Base-by-base conservation (phyloP, 768 basidiomycete species). In the Suillus fuscotomentosus region DNA sequence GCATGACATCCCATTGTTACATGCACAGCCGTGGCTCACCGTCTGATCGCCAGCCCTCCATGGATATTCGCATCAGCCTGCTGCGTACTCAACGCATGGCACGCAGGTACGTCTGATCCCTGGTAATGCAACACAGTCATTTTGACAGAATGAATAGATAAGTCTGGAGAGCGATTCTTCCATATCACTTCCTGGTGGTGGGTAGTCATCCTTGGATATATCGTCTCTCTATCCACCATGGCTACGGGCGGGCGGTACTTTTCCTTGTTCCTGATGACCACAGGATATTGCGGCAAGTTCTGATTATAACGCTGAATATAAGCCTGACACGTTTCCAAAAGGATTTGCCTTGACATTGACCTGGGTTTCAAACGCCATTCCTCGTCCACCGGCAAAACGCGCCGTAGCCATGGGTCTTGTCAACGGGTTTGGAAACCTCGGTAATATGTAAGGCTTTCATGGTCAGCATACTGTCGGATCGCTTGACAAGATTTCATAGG, bases 151-250 rank as follows among this genome's bases (percentile, higher is more conserved):
- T 22, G 10, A 53, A 22, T 47, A 83, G 88, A 88, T 65, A 78
- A 77, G 64, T 84, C 85, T 13, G 88, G 88, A 6, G 88, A 89
- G 70, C 82, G 88, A 20, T 89, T 83, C 75, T 87, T 87, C 77
- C 88, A 89, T 68, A 78, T 87, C 39, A 71, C 80, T 1, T 75
- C 68, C 3, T 83, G 80, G 76, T 86, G 84, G 84, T 87, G 86
- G 86, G 81, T 75, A 20, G 81, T 83, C 43, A 84, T 88, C 13
- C 41, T 87, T 10, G 88, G 85, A 0, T 89, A 83, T 70, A 83
- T 88, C 63, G 84, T 90, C 65, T 80, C 81, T 8, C 71, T 87
- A 14, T 79, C 79, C 3, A 89, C 87, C 0, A 80, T 80, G 75
- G 76, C 76, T 4, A 79, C 80, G 22, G 80, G 76, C 0, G 86